Evolutionary conservation across 306 rosid genomes (phyloP), one percentile per base, ranked within the genome.

Genomic region (Rubus parviflorus): DNA sequence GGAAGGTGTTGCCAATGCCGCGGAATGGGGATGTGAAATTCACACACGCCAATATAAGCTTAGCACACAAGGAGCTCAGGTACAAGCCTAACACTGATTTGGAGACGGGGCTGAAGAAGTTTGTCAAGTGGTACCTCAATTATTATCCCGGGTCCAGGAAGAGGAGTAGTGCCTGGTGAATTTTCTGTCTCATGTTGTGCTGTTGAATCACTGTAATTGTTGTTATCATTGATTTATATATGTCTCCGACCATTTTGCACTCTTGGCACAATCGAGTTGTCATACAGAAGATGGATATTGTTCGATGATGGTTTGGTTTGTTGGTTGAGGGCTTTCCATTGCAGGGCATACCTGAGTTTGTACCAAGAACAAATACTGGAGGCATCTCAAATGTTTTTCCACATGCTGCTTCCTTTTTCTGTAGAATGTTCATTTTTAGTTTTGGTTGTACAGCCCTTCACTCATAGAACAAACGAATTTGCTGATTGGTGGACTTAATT

Each of bases 1-100:
- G 61, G 87, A 88, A 83, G 75, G 80, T 91, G 63, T 20, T 85
- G 75, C 85, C 91, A 2, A 84, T 93, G 97, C 98, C 97, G 0
- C 80, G 92, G 40, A 93, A 93, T 82, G 98, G 98, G 3, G 97
- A 93, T 83, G 98, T 91, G 46, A 91, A 72, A 73, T 89, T 88
- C 37, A 93, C 98, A 0, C 98, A 93, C 80, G 97, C 98, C 0
- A 93, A 93, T 83, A 87, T 93, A 70, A 91, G 90, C 79, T 78
- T 87, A 70, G 97, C 97, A 7, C 81, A 84, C 17, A 83, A 63
- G 82, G 91, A 93, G 77, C 87, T 93, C 62, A 89, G 91, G 12
- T 93, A 93, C 60, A 81, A 85, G 77, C 98, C 97, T 23, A 80
- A 75, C 15, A 93, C 89, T 17, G 87, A 91, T 87, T 81, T 93